Percentiles rank a stretch among this genome's conserved stretches.
phyloP scores from a whole-genome alignment of 371 early-diverging fungal genomes.

The Catenaria anguillulae region DNA sequence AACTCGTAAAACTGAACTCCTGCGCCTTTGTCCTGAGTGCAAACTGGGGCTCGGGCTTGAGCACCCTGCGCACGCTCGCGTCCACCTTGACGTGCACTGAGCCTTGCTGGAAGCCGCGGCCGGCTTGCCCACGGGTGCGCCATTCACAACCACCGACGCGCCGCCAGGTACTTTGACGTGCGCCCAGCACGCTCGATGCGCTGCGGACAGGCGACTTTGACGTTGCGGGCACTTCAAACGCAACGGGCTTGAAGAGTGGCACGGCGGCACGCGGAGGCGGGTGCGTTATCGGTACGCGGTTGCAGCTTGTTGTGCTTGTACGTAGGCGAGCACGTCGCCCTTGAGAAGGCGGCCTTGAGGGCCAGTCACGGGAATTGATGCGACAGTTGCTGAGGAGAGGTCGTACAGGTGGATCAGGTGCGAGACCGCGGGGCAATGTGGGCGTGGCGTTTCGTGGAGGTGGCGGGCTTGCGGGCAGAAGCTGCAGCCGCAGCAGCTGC shows the following conservation, averaged over 20 bases:
- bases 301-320: not conserved
- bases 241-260: not conserved
- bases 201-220: not conserved
- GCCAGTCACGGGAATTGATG: not conserved
- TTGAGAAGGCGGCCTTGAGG: slow-evolving; percentile 7
- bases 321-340: slow-evolving; percentile 6
- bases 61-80: too few relatives aligned
- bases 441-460: not conserved
- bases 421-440: slow-evolving; percentile 4
- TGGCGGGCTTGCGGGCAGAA: not conserved
- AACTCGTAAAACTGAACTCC: not conserved
- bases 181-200: too few relatives aligned
- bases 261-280: not conserved
- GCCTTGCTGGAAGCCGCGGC: too few relatives aligned
- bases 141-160: not conserved
- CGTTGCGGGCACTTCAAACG: not conserved
- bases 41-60: not conserved
- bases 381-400: not conserved
- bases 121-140: too few relatives aligned
- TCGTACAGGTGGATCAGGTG: slow-evolving; percentile 1
- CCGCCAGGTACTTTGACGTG: not conserved
- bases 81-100: too few relatives aligned
- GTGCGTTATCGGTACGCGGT: not conserved
- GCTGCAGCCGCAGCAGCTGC: not conserved
- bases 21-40: not conserved